Evolutionary conservation across 495 filamentous ascomycete species (phyloP).

Genomic region (Talaromyces stipitatus): DNA sequence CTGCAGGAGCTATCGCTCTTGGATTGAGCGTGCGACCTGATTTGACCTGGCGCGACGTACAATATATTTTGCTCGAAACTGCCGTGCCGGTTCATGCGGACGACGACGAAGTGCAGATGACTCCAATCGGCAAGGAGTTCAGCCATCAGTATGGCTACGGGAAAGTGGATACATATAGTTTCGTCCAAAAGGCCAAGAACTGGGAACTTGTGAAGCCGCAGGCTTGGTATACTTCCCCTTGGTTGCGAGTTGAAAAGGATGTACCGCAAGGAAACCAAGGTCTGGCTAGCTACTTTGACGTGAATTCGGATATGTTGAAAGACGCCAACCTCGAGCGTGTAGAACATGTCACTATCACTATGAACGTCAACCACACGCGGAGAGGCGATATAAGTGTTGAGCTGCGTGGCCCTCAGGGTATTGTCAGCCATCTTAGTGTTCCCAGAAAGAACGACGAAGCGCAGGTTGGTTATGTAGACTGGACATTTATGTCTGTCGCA

Average conservation of each 20-base stretch:
- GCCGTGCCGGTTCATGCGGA: constrained; percentile 73
- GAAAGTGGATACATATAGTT: constrained; percentile 79
- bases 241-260: constrained; percentile 76
- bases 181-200: constrained; percentile 78
- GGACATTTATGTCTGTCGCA: constrained; percentile 97
- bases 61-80: constrained; percentile 80
- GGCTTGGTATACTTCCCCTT: constrained; percentile 88
- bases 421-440: constrained; percentile 78
- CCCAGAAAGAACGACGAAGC: constrained; percentile 57
- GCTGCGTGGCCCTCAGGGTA: constrained; percentile 71
- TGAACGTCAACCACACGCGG: constrained; percentile 83
- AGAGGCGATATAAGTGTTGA: constrained; percentile 93
- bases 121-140: constrained; percentile 72
- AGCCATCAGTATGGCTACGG: constrained; percentile 95
- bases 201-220: constrained; percentile 94
- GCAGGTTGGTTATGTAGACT: constrained; percentile 75
- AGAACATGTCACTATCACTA: constrained; percentile 94
- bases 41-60: constrained; percentile 88
- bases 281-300: constrained; percentile 65
- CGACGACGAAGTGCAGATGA: constrained; percentile 72
- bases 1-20: constrained; percentile 88
- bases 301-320: constrained; percentile 67
- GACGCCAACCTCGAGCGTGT: constrained; percentile 76
- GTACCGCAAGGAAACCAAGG: constrained; percentile 86
- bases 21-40: constrained; percentile 80